A percentile compares a stretch with the other conserved stretches of the same genome.
These are phyloP conservation scores for Hanseniaspora valbyensis DNA, from an alignment of 805 yeast genomes.

Conservation along the genomic window DNA sequence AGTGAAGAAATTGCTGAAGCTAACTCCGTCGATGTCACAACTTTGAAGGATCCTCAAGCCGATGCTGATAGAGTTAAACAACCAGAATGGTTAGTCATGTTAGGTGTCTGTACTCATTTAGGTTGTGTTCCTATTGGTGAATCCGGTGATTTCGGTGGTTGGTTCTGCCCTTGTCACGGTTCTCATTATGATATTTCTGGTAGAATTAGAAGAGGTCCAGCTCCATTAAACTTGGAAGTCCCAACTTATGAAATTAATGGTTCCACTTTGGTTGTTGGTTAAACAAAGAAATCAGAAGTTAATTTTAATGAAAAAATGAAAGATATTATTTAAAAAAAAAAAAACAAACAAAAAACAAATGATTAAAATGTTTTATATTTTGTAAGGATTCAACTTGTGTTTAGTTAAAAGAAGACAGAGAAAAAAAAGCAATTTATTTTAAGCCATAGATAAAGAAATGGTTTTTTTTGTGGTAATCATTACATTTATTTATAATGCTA, in stretches of 20 bases:
- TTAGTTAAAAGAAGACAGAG: neutral
- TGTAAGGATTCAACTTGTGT: neutral
- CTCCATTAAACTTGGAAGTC: slow-evolving; percentile 95
- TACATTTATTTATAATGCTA: neutral
- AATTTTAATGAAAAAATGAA: neutral
- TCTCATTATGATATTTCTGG: slow-evolving; percentile 99
- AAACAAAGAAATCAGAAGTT: slow-evolving; percentile 23
- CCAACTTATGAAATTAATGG: slow-evolving; percentile 84
- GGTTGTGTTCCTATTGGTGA: slow-evolving; percentile 99
- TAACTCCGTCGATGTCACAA: slow-evolving; percentile 59
- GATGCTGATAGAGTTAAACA: slow-evolving; percentile 89
- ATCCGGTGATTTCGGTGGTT: slow-evolving; percentile 98
- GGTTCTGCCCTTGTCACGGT: slow-evolving; percentile 99
- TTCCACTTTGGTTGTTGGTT: slow-evolving; percentile 83
- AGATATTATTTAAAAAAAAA: neutral
- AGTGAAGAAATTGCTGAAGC: slow-evolving; percentile 89
- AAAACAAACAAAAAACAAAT: neutral
- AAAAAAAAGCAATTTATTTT: too few species aligned
- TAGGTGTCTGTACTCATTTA: slow-evolving; percentile 99
- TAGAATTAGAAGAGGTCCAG: slow-evolving; percentile 99
- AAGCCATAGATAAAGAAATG: too few species aligned
- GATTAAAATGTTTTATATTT: neutral
- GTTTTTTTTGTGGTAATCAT: too few species aligned
- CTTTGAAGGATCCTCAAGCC: slow-evolving; percentile 86
- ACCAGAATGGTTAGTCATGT: slow-evolving; percentile 98